Evolutionary conservation across 2,329 filamentous ascomycete species (phyloP).

Genomic region (Arthroderma uncinatum): DNA sequence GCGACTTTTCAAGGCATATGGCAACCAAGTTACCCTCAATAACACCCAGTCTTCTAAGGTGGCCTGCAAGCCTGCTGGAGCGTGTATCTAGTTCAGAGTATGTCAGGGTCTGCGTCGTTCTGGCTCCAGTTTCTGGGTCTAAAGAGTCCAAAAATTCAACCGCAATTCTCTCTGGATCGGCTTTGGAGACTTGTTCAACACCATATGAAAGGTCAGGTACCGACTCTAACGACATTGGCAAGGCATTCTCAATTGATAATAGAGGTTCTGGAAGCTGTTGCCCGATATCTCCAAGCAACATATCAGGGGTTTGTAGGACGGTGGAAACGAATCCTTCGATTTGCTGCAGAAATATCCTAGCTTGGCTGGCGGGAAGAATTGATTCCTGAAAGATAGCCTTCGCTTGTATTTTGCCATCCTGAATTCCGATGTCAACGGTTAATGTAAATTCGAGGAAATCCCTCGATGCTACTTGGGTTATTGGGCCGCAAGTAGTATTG

Average conservation of each 20-base stretch:
- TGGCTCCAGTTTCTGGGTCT: conserved; percentile 20
- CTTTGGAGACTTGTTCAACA: conserved; percentile 44
- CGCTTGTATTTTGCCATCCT: conserved; percentile 34
- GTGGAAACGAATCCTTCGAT: conserved; percentile 43
- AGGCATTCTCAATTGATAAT: conserved; percentile 42
- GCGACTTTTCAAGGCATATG: conserved; percentile 66
- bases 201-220: conserved; percentile 39
- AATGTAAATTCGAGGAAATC: conserved; percentile 69
- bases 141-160: conserved; percentile 52
- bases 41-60: conserved; percentile 41
- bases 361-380: conserved; percentile 45
- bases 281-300: conserved; percentile 25
- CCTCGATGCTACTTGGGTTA: conserved; percentile 48
- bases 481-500: conserved; percentile 22
- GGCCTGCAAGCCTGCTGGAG: conserved; percentile 54
- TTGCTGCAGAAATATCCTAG: conserved; percentile 49
- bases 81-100: conserved; percentile 53
- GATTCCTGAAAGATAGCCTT: conserved; percentile 46
- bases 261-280: conserved; percentile 21
- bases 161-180: conserved; percentile 46
- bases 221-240: conserved; percentile 25
- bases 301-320: conserved; percentile 32
- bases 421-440: conserved; percentile 65
- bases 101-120: conserved; percentile 40
- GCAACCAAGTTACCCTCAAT: conserved; percentile 51